A percentile compares a stretch with the other conserved stretches of the same genome.
Evolutionary conservation across 345 rosid species (phyloP).

Genomic region (Turritis glabra): DNA sequence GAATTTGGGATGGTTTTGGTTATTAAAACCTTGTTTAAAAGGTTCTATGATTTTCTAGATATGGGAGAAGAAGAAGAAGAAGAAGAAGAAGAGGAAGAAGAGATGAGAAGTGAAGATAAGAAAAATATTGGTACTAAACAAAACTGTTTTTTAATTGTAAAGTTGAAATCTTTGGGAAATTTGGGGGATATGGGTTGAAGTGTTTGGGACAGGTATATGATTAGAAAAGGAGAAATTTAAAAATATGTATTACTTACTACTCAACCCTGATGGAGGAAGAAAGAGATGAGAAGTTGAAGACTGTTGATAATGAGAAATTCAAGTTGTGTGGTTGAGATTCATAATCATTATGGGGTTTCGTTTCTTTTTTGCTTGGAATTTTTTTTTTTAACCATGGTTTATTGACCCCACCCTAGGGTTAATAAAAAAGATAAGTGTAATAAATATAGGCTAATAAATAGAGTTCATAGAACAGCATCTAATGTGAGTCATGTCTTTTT

Average conservation of each 20-base stretch:
- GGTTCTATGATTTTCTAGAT: neutral
- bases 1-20: neutral
- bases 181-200: conserved; percentile 17
- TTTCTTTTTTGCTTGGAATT: conserved; percentile 2
- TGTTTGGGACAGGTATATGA: neutral
- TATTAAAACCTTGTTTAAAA: neutral
- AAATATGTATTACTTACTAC: neutral
- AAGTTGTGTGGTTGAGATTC: conserved; percentile 63
- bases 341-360: conserved; percentile 34
- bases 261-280: conserved; percentile 12
- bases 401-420: conserved; percentile 48
- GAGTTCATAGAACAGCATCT: conserved; percentile 37
- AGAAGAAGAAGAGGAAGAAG: conserved; percentile 12
- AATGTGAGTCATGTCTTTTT: conserved; percentile 38
- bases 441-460: conserved; percentile 43
- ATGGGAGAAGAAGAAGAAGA: conserved; percentile 15
- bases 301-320: conserved; percentile 54
- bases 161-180: neutral
- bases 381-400: conserved; percentile 53
- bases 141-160: conserved; percentile 2
- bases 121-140: conserved; percentile 26
- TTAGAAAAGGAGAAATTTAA: neutral
- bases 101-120: conserved; percentile 13
- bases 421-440: conserved; percentile 40
- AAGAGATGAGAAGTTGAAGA: conserved; percentile 24